Evolutionary conservation across 2,329 filamentous ascomycete species (phyloP).

Genomic region (Trichothecium roseum): DNA sequence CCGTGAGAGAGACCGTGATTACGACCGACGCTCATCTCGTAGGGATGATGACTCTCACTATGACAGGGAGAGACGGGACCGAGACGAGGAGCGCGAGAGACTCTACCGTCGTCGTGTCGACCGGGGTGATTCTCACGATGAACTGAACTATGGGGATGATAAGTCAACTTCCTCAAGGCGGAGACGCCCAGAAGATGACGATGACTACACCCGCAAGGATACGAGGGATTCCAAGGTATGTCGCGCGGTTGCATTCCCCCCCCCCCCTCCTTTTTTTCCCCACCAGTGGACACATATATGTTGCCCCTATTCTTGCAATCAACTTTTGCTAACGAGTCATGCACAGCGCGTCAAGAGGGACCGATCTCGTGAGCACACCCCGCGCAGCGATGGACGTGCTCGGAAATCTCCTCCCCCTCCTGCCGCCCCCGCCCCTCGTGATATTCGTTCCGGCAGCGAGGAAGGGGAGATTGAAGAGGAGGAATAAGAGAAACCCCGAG

Average conservation of each 20-base stretch:
- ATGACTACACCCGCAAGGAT: conserved; percentile 53
- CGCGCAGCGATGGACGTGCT: conserved; percentile 43
- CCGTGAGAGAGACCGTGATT: conserved; percentile 30
- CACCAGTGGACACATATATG: no score
- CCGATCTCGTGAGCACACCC: conserved; percentile 49
- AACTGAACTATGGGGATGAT: conserved; percentile 83
- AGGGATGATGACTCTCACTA: conserved; percentile 61
- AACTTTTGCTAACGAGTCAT: conserved; percentile 14
- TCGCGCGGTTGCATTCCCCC: no score
- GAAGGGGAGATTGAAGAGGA: conserved; percentile 96
- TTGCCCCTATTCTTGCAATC: conserved; percentile 5
- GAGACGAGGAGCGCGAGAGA: conserved; percentile 84
- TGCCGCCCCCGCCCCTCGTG: conserved; percentile 22
- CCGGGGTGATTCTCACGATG: conserved; percentile 64
- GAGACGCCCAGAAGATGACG: conserved; percentile 69
- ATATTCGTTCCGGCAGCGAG: conserved; percentile 69
- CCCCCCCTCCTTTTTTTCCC: no score
- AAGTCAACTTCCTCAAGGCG: conserved; percentile 49
- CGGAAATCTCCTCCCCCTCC: conserved; percentile 45
- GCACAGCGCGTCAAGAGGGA: conserved; percentile 50
- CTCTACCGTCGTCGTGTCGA: conserved; percentile 73
- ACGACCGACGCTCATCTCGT: conserved; percentile 41
- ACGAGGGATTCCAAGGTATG: conserved; percentile 58
- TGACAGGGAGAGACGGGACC: conserved; percentile 75
- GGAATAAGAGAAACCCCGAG: conserved; percentile 1